phyloP scores from a whole-genome alignment of 306 rosid genomes.

The Trifolium fragiferum region DNA sequence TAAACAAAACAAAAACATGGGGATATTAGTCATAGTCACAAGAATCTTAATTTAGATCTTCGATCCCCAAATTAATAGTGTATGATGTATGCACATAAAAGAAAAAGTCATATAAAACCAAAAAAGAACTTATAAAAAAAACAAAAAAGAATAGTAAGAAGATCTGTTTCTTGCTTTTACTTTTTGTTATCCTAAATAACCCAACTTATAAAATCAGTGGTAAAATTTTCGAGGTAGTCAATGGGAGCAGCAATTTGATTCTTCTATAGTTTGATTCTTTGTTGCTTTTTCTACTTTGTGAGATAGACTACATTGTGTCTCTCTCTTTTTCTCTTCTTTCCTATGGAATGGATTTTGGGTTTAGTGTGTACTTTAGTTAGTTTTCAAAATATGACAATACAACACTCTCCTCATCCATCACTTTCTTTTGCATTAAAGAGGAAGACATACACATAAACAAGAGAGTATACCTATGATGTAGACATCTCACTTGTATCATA shows the following conservation, averaged over 20 bases:
- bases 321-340: constrained; percentile 33
- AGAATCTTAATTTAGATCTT: not conserved
- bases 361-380: constrained; percentile 38
- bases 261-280: constrained; percentile 42
- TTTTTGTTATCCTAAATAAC: constrained; percentile 58
- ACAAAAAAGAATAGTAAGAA: constrained; percentile 59
- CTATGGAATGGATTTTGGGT: constrained; percentile 47
- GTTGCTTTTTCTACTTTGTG: constrained; percentile 57
- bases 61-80: not conserved
- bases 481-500: constrained; percentile 47
- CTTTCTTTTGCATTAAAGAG: constrained; percentile 59
- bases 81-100: not conserved
- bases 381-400: constrained; percentile 64
- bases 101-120: not conserved
- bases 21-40: constrained; percentile 7
- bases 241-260: constrained; percentile 50
- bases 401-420: constrained; percentile 63
- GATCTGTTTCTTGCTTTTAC: constrained; percentile 71
- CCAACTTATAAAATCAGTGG: constrained; percentile 39
- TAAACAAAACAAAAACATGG: not conserved
- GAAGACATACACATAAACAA: constrained; percentile 19
- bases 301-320: constrained; percentile 40
- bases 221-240: constrained; percentile 76
- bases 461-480: constrained; percentile 36
- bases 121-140: constrained; percentile 20